phyloP scores from a whole-genome alignment of 768 basidiomycete species.

The Lanmaoa rubissima region DNA sequence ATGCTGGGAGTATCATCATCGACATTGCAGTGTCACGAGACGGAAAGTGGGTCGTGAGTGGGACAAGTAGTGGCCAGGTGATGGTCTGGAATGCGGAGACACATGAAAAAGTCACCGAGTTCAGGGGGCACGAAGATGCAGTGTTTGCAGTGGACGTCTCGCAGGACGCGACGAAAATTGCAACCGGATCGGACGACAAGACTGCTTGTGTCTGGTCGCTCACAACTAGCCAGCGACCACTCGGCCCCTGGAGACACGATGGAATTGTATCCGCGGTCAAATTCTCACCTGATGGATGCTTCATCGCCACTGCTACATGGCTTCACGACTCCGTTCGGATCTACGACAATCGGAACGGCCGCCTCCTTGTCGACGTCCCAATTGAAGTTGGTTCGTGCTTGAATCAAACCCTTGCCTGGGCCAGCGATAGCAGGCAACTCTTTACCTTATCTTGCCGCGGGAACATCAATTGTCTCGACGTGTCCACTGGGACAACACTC shows the following conservation, averaged over 20 bases:
- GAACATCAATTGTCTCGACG: too few species aligned
- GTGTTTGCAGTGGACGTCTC: neutral
- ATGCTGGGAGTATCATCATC: neutral
- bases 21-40: too few species aligned
- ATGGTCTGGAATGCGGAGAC: neutral
- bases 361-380: too few species aligned
- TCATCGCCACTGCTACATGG: neutral
- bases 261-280: neutral
- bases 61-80: neutral
- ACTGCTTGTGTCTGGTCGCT: neutral
- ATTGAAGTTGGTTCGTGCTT: neutral
- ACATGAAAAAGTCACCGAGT: neutral
- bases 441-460: too few species aligned
- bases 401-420: too few species aligned
- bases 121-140: neutral
- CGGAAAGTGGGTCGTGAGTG: constrained; percentile 4
- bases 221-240: neutral
- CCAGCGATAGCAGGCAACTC: too few species aligned
- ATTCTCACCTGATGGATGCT: too few species aligned
- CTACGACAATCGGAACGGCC: too few species aligned
- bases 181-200: neutral
- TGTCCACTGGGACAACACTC: too few species aligned
- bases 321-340: too few species aligned
- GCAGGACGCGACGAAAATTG: neutral
- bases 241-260: neutral